Evolutionary conservation across 371 early-diverging fungal species (phyloP).

Genomic region (Actinomucor elegans): DNA sequence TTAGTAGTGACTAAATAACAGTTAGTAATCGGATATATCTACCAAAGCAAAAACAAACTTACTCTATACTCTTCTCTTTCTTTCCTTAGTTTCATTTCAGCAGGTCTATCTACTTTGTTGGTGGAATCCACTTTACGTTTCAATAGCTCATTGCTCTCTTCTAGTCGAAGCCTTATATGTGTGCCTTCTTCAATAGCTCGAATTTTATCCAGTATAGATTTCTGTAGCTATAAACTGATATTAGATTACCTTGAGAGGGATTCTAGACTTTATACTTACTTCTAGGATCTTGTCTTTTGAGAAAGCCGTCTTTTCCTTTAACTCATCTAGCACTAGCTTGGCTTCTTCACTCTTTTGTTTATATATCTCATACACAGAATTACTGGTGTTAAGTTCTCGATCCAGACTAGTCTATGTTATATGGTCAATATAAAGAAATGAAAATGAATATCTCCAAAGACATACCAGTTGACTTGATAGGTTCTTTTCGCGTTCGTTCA

Average conservation of each 20-base stretch:
- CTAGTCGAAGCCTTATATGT: constrained; percentile 48
- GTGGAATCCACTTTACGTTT: constrained; percentile 44
- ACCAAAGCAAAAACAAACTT: constrained; percentile 8
- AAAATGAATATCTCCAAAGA: not conserved
- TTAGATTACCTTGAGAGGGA: not conserved
- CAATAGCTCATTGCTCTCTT: constrained; percentile 59
- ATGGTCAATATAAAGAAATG: not conserved
- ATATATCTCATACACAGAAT: constrained; percentile 45
- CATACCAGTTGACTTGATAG: constrained; percentile 35
- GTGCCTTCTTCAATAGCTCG: constrained; percentile 58
- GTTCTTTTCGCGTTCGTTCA: constrained; percentile 37
- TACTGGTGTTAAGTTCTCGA: constrained; percentile 34
- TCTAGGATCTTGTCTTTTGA: constrained; percentile 24
- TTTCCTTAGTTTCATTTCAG: constrained; percentile 32
- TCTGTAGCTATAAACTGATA: constrained; percentile 38
- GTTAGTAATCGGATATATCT: not conserved
- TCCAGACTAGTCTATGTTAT: constrained; percentile 25
- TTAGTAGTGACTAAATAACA: constrained; percentile 66
- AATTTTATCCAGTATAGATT: constrained; percentile 58
- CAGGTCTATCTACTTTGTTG: constrained; percentile 38
- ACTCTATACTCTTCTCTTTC: constrained; percentile 45
- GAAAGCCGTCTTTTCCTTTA: constrained; percentile 36
- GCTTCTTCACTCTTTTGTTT: constrained; percentile 51
- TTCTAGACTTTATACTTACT: constrained; percentile 5
- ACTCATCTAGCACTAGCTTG: constrained; percentile 43